Percentiles rank a stretch among this genome's conserved stretches.
These are phyloP conservation scores for Saccharomycopsis oosterbeekiorum DNA, from an alignment of 805 yeast species.

Conservation along the genomic window DNA sequence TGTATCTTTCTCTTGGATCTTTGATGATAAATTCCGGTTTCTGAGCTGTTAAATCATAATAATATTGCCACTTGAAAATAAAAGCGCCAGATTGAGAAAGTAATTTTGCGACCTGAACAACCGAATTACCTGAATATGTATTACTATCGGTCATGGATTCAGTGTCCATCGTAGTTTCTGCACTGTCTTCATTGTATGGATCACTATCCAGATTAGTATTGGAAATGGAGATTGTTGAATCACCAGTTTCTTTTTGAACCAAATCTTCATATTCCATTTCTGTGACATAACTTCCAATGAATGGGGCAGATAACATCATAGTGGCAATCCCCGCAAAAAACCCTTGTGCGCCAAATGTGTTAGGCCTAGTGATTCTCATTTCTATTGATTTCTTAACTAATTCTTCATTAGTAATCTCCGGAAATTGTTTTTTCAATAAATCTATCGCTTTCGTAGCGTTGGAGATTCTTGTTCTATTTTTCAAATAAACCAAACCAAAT, in stretches of 20 bases:
- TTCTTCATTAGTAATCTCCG: constrained; percentile 3
- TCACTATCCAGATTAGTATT: neutral
- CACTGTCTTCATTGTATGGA: neutral
- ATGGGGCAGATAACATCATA: neutral
- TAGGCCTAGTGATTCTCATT: neutral
- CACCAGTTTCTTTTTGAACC: neutral
- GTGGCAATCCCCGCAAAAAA: constrained; percentile 5
- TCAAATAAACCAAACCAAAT: constrained; percentile 6
- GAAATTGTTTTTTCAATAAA: neutral
- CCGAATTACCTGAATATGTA: neutral
- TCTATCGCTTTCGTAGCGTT: neutral
- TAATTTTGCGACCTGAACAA: constrained; percentile 3
- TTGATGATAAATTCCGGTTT: constrained; percentile 6
- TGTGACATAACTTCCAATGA: neutral
- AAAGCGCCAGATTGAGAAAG: neutral
- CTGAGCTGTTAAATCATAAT: constrained; percentile 9
- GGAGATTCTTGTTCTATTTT: constrained; percentile 7
- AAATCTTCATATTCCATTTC: neutral
- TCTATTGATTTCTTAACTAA: constrained; percentile 1
- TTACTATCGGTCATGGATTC: neutral
- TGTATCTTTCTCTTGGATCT: constrained; percentile 9
- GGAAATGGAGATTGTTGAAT: neutral
- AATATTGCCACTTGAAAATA: constrained; percentile 5
- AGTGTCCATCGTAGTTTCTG: neutral
- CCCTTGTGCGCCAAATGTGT: constrained; percentile 7